Conservation (phyloP, 495 filamentous ascomycete genomes). For the Saxophila tyrrhenica region DNA sequence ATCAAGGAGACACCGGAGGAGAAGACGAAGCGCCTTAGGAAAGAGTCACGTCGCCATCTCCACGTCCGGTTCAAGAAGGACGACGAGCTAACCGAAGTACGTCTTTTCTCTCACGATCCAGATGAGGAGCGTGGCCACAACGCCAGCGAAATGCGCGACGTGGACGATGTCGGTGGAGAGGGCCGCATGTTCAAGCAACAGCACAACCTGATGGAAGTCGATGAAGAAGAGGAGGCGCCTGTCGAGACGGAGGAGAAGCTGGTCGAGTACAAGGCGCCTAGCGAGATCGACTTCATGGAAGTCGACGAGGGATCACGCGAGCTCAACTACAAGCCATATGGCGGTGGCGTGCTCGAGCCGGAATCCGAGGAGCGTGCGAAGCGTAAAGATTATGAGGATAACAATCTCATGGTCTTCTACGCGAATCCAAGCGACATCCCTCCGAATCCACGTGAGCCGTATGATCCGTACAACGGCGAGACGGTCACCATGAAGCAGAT, state of each 20-base stretch:
- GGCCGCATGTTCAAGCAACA: slow-evolving; percentile 72
- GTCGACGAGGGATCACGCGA: slow-evolving; percentile 42
- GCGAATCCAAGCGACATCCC: slow-evolving; percentile 64
- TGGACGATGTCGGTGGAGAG: slow-evolving; percentile 60
- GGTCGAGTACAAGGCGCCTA: slow-evolving; percentile 35
- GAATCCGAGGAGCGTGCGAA: slow-evolving; percentile 53
- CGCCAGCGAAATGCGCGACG: slow-evolving; percentile 53
- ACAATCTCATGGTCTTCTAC: slow-evolving; percentile 78
- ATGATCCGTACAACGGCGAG: slow-evolving; percentile 30
- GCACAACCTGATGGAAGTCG: slow-evolving; percentile 46
- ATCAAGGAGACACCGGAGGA: slow-evolving; percentile 69
- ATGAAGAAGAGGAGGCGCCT: slow-evolving; percentile 54
- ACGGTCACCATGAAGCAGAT: slow-evolving; percentile 19
- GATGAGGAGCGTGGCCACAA: slow-evolving; percentile 69
- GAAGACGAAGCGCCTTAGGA: slow-evolving; percentile 59
- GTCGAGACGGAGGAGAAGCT: slow-evolving; percentile 35
- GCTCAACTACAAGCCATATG: slow-evolving; percentile 50
- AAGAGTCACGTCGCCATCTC: slow-evolving; percentile 62
- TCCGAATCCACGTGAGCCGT: slow-evolving; percentile 61
- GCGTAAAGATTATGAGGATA: slow-evolving; percentile 61
- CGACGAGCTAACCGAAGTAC: slow-evolving; percentile 56
- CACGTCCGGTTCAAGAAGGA: slow-evolving; percentile 64
- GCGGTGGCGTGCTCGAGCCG: slow-evolving; percentile 45
- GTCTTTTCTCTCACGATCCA: slow-evolving; percentile 65
- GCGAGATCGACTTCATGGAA: slow-evolving; percentile 43